Conservation (phyloP, 805 yeast species). For the Torulaspora franciscae region DNA sequence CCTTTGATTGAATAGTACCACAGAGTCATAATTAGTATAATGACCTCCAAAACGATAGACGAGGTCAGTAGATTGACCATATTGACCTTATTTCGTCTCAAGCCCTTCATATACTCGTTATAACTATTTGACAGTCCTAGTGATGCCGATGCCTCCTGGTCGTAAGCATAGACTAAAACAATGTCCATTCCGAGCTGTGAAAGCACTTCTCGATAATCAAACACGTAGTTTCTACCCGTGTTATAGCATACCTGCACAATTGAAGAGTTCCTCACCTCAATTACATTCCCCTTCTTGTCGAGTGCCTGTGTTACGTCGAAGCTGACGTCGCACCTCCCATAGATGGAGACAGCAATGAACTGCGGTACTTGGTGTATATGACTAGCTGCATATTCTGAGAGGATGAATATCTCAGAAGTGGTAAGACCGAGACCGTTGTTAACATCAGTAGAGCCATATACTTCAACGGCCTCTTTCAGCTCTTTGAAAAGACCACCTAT, state of each 20-base stretch:
- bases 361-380: slow-evolving; percentile 28
- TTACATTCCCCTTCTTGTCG: slow-evolving; percentile 7
- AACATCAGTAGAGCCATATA: slow-evolving; percentile 21
- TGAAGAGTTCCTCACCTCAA: slow-evolving; percentile 16
- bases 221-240: slow-evolving; percentile 20
- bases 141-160: slow-evolving; percentile 4
- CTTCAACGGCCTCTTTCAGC: slow-evolving; percentile 24
- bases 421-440: slow-evolving; percentile 33
- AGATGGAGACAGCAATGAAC: slow-evolving; percentile 24
- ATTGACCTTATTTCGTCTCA: slow-evolving; percentile 14
- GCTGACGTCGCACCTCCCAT: slow-evolving; percentile 26
- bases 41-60: slow-evolving; percentile 13
- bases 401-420: slow-evolving; percentile 29
- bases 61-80: slow-evolving; percentile 20
- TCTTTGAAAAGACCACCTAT: slow-evolving; percentile 26
- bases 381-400: slow-evolving; percentile 26
- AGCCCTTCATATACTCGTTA: slow-evolving; percentile 12
- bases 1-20: slow-evolving; percentile 31
- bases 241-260: slow-evolving; percentile 14
- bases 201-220: slow-evolving; percentile 29
- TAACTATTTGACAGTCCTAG: slow-evolving; percentile 11
- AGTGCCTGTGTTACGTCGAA: slow-evolving; percentile 10
- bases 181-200: slow-evolving; percentile 26
- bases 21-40: slow-evolving; percentile 15
- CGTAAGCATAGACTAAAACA: slow-evolving; percentile 31